Evolutionary conservation across 139 green algal genomes (phyloP).

Genomic region (Chlamydomonas sp.): DNA sequence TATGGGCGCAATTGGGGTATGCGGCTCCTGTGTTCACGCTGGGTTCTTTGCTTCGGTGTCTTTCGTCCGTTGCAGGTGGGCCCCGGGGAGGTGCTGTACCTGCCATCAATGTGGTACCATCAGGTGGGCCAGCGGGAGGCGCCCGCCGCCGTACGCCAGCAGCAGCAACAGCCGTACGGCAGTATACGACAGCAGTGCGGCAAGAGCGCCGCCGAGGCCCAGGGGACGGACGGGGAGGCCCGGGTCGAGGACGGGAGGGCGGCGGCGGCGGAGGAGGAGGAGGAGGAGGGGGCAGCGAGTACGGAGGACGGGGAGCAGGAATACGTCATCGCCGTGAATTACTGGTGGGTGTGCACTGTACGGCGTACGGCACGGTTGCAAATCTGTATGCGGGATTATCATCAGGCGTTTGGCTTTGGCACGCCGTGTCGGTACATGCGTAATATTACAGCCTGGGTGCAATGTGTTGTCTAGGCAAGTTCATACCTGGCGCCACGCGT

Average conservation of each 20-base stretch:
- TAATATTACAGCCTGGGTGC: too few species aligned
- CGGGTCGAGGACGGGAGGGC: constrained; percentile 1
- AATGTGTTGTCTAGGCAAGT: too few species aligned
- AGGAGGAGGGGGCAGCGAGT: not conserved
- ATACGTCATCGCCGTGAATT: constrained; percentile 85
- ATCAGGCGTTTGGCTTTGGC: not conserved
- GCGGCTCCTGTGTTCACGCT: not conserved
- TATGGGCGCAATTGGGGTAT: not conserved
- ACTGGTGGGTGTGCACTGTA: constrained; percentile 60
- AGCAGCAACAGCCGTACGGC: not conserved
- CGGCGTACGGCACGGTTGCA: not conserved
- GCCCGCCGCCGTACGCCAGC: not conserved
- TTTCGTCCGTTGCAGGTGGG: constrained; percentile 24
- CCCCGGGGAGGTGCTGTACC: constrained; percentile 80
- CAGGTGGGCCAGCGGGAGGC: constrained; percentile 49
- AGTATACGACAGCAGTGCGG: not conserved
- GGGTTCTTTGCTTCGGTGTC: not conserved
- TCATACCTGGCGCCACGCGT: too few species aligned
- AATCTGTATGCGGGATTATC: not conserved
- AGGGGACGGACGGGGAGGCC: not conserved
- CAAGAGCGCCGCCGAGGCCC: not conserved
- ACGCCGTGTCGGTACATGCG: not conserved
- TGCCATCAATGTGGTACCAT: constrained; percentile 84
- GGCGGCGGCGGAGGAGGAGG: not conserved
- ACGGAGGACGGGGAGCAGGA: constrained; percentile 29